Evolutionary conservation across 140 eudicot species (phyloP), one percentile per base, ranked within the genome.

Genomic region (Erigeron philadelphicus): DNA sequence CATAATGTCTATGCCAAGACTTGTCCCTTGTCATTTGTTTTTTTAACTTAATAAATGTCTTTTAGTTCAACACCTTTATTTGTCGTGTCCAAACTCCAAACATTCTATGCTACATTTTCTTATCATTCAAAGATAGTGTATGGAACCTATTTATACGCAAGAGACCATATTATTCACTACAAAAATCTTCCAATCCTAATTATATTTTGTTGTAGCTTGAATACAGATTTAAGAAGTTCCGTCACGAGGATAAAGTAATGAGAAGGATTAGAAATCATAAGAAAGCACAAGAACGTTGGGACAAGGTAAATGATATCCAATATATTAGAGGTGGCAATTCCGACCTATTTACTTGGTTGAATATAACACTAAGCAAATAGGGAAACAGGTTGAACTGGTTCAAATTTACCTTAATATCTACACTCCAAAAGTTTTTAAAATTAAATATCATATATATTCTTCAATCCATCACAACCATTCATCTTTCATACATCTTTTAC

Each of bases 241-340:
- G 95, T 19, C 60, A 72, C 11, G 97, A 91, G 78, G 96, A 91
- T 75, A 56, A 61, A 40, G 69, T 84, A 38, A 81, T 91, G 86
- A 73, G 86, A 76, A 75, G 70, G 13, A 82, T 91, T 68, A 91
- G 89, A 76, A 84, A 53, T 65, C 81, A 84, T 17, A 79, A 77
- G 60, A 91, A 76, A 79, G 97, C 97, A 75, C 84, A 83, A 81
- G 87, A 82, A 38, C 90, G 68, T 45, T 88, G 97, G 97, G 81
- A 79, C n/a, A 88, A 91, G 79, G 97, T 90, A 79, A 76, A 71
- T 49, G 63, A 75, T 76, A 55, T 71, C 47, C 58, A 40, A 21
- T 58, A n/a, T 3, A 16, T 35, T 23, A 18, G 67, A 71, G 59
- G 59, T 59, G 67, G 31, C 67, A 59, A 31, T 23, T 21, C 23